A percentile compares a stretch with the other conserved stretches of the same genome.
phyloP scores from a whole-genome alignment of 169 alveolate genomes.

The Theileria parva region DNA sequence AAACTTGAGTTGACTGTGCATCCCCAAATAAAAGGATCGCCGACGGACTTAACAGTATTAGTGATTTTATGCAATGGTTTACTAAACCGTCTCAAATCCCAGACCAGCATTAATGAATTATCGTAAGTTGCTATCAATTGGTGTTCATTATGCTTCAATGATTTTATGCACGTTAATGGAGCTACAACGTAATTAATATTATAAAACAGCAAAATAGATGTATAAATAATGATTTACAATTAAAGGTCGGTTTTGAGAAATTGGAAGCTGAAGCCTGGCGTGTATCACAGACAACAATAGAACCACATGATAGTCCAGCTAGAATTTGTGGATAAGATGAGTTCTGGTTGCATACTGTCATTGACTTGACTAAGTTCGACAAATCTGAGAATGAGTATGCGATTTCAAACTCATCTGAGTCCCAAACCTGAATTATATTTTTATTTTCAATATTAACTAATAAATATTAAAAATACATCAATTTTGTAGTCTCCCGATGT shows the following conservation, averaged over 20 bases:
- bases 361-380: slow-evolving; percentile 21
- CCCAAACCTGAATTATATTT: slow-evolving; percentile 47
- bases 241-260: slow-evolving; percentile 4
- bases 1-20: slow-evolving; percentile 31
- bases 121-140: slow-evolving; percentile 36
- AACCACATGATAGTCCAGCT: slow-evolving; percentile 63
- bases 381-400: slow-evolving; percentile 29
- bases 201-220: background rate
- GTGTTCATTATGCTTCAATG: slow-evolving; percentile 18
- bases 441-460: background rate
- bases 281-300: slow-evolving; percentile 50
- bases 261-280: slow-evolving; percentile 28
- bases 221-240: background rate
- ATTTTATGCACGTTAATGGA: slow-evolving; percentile 34
- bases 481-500: slow-evolving; percentile 49
- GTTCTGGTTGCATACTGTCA: slow-evolving; percentile 3
- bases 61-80: slow-evolving; percentile 26
- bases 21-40: slow-evolving; percentile 20
- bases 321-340: slow-evolving; percentile 15
- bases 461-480: slow-evolving; percentile 14
- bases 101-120: slow-evolving; percentile 24
- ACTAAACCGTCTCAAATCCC: slow-evolving; percentile 59
- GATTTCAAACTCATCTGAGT: slow-evolving; percentile 22
- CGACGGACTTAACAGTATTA: background rate
- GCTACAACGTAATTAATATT: slow-evolving; percentile 12